Conservation (phyloP, 192 early-diverging fungal species). For the Kappamyces sp. region DNA sequence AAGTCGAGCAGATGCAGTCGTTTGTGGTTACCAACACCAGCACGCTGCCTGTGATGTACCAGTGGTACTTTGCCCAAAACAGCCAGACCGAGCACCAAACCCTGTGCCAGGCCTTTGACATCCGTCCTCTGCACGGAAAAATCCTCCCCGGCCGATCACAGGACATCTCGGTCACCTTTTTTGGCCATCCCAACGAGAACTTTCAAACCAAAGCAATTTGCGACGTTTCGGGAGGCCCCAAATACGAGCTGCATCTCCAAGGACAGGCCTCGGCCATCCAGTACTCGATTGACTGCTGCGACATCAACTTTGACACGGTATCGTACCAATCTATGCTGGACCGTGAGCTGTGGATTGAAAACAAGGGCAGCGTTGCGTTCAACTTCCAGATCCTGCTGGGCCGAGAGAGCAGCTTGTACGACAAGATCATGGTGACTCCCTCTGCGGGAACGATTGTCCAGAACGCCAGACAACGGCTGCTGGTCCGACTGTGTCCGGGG, state of each 20-base stretch:
- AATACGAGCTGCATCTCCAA: constrained; percentile 43
- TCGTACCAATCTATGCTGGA: constrained; percentile 51
- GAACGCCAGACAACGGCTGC: constrained; percentile 32
- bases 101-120: constrained; percentile 46
- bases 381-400: constrained; percentile 39
- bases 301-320: constrained; percentile 43
- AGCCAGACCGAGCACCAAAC: constrained; percentile 16
- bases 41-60: constrained; percentile 42
- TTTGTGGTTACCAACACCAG: constrained; percentile 44
- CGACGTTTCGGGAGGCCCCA: constrained; percentile 51
- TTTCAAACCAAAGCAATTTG: constrained; percentile 36
- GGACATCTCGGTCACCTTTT: constrained; percentile 42
- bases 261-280: constrained; percentile 47
- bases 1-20: constrained; percentile 34
- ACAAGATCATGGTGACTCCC: constrained; percentile 38
- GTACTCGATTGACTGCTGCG: constrained; percentile 32
- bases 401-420: constrained; percentile 20
- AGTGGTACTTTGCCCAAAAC: constrained; percentile 41
- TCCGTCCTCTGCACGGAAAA: constrained; percentile 39
- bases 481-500: constrained; percentile 35
- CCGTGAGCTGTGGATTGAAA: constrained; percentile 45
- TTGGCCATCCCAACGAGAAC: constrained; percentile 29
- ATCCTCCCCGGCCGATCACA: constrained; percentile 41
- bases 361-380: constrained; percentile 46
- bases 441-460: constrained; percentile 36